Evolutionary conservation across 768 basidiomycete species (phyloP).

Genomic region (Lactarius pseudohatsudake): DNA sequence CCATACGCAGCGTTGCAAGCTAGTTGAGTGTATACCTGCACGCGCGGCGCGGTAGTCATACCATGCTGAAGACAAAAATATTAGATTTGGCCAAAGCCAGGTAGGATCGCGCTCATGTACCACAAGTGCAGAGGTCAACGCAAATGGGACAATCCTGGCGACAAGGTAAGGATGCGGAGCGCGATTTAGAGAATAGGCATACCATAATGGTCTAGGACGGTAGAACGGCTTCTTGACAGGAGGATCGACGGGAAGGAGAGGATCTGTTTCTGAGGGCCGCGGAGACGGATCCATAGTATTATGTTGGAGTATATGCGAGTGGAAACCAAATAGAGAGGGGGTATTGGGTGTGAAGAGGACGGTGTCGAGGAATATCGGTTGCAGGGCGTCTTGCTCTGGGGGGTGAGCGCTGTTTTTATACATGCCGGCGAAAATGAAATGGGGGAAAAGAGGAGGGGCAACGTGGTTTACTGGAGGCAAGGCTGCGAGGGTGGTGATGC

Average conservation of each 20-base stretch:
- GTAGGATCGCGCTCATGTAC: conserved; percentile 41
- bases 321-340: background rate
- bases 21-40: conserved; percentile 77
- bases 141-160: conserved; percentile 70
- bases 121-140: conserved; percentile 62
- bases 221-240: conserved; percentile 48
- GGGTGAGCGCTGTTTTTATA: conserved; percentile 16
- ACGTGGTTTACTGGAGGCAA: conserved; percentile 24
- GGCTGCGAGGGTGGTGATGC: background rate
- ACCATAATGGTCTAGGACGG: conserved; percentile 51
- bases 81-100: conserved; percentile 4
- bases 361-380: background rate
- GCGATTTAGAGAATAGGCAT: conserved; percentile 9
- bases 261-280: conserved; percentile 22
- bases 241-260: conserved; percentile 19
- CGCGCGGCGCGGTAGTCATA: conserved; percentile 74
- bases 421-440: background rate
- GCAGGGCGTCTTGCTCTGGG: background rate
- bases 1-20: conserved; percentile 61
- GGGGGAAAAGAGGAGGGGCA: background rate
- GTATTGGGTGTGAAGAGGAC: background rate
- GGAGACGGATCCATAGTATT: conserved; percentile 12
- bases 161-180: background rate
- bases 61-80: conserved; percentile 54
- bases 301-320: conserved; percentile 4